Conservation (phyloP, 768 basidiomycete species). For the Xerocomellus chrysenteron region DNA sequence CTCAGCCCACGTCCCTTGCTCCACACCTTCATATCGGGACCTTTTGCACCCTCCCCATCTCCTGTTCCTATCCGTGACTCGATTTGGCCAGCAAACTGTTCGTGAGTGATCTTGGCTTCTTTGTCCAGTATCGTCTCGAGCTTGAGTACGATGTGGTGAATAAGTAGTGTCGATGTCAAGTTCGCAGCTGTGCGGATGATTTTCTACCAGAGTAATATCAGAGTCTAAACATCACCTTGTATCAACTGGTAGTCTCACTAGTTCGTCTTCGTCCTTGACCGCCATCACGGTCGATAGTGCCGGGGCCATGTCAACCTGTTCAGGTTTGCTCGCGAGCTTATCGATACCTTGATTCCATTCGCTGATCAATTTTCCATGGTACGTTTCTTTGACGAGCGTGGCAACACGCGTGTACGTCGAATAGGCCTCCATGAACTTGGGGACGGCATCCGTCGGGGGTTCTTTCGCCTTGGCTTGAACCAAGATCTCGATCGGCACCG, state of each 20-base stretch:
- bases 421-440: constrained; percentile 64
- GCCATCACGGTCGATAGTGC: constrained; percentile 79
- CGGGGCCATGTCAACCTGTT: constrained; percentile 74
- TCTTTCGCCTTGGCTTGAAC: constrained; percentile 82
- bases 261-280: constrained; percentile 88
- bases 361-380: constrained; percentile 78
- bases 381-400: constrained; percentile 76
- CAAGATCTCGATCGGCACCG: constrained; percentile 71
- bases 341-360: constrained; percentile 79
- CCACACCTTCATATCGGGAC: constrained; percentile 94
- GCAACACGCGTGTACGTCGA: constrained; percentile 67
- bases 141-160: constrained; percentile 82
- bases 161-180: constrained; percentile 82
- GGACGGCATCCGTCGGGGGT: constrained; percentile 66
- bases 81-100: constrained; percentile 79
- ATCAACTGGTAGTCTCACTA: constrained; percentile 51
- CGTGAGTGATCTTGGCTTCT: constrained; percentile 88
- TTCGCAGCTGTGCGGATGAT: constrained; percentile 67
- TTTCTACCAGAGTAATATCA: constrained; percentile 53
- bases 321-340: constrained; percentile 58
- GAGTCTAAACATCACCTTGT: neutral
- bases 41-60: constrained; percentile 58
- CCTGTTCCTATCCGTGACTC: constrained; percentile 87
- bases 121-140: constrained; percentile 90
- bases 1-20: constrained; percentile 68